Evolutionary conservation across 2,329 filamentous ascomycete species (phyloP), one percentile per base, ranked within the genome.

Genomic region (Sporothrix globosa): DNA sequence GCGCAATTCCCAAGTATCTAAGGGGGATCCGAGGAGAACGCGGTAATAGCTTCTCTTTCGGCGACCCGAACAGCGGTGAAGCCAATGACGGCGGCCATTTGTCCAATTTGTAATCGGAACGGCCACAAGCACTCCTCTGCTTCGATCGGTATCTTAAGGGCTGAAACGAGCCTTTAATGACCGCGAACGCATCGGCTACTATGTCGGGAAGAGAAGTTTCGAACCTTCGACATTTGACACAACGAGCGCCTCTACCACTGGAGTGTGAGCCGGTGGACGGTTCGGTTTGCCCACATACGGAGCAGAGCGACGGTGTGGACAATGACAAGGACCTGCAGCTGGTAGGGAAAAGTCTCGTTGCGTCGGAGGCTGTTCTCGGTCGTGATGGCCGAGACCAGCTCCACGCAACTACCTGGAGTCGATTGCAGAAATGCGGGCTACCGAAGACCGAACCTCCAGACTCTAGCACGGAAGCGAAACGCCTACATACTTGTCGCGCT

Each of bases 31-130:
- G 30, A 53, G 17, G 30, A 54, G 50, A 53, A 39, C 30, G 63
- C 63, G 44, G 46, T 66, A 21, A 66, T 21, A 66, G 63, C 63
- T 52, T 66, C 63, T 66, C n/a, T 66, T 27, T 34, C 27, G 46
- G 19, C 13, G 24, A 3, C 63, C 46, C 27, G 21, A 66, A 39
- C 6, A 66, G 9, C 11, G 27, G 21, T 11, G 46, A 52, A 50
- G 46, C 63, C 46, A 39, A 44, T 46, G 39, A 34, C 39, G 4
- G 13, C 19, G 24, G 34, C 39, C 30, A 21, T 58, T 11, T 27
- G 4, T 58, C 54, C 54, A n/a, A 58, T 2, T 13, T 50, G 24
- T 24, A 50, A 50, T 24, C 39, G 21, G 58, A 46, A 1, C 24
- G 41, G 61, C 61, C 24, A 19, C 19, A 30, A 34, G 34, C 24